A percentile compares a stretch with the other conserved stretches of the same genome.
These are phyloP conservation scores for Candida sojae DNA, from an alignment of 1,139 yeast genomes.

Conservation along the genomic window DNA sequence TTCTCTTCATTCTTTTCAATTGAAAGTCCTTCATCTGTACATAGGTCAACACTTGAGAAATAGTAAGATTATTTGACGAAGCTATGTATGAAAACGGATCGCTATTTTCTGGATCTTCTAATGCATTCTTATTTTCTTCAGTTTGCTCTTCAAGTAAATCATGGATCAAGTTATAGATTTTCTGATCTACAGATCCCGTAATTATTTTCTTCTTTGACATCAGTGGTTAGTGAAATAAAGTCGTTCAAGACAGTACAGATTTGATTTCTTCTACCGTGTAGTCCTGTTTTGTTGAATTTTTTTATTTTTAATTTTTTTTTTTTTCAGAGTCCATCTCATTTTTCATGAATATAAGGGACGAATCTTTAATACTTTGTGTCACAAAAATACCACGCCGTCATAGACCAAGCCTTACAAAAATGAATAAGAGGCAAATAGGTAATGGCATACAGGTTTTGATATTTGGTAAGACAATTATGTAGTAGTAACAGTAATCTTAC, in stretches of 20 bases:
- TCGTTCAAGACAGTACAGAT: too few relatives aligned
- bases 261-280: too few relatives aligned
- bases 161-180: conserved; percentile 51
- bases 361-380: not conserved
- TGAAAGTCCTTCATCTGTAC: conserved; percentile 63
- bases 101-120: conserved; percentile 23
- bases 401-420: too few relatives aligned
- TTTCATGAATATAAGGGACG: not conserved
- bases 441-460: too few relatives aligned
- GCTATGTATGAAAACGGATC: conserved; percentile 48
- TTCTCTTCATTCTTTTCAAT: conserved; percentile 66
- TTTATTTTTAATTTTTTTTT: conserved; percentile 1
- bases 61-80: conserved; percentile 58
- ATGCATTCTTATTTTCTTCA: conserved; percentile 35
- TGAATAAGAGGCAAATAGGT: too few relatives aligned
- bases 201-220: conserved; percentile 23
- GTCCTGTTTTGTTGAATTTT: not conserved
- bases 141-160: conserved; percentile 55
- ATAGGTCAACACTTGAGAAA: conserved; percentile 52
- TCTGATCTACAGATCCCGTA: conserved; percentile 46
- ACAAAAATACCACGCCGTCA: not conserved
- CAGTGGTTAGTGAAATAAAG: too few relatives aligned
- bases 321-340: conserved; percentile 1
- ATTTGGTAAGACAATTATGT: too few relatives aligned
- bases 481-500: too few relatives aligned